Conservation (phyloP, 2,329 filamentous ascomycete genomes). For the Rhexocercosporidium sp. region DNA sequence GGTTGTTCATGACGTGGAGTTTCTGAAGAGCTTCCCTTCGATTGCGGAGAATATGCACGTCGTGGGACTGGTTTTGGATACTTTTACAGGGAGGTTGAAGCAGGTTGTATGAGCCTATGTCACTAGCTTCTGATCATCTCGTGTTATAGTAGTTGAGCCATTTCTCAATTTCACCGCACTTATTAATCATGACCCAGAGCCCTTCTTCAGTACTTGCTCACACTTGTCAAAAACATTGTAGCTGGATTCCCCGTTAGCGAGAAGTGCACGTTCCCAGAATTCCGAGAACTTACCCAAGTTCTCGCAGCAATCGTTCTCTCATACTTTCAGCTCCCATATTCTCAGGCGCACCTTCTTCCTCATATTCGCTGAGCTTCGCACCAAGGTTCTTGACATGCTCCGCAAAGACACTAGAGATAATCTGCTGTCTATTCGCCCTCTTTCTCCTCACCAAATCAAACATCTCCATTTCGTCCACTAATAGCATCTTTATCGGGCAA, state of each 20-base stretch:
- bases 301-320: background rate
- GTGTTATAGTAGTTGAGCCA: too few relatives aligned
- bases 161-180: too few relatives aligned
- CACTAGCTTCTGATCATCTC: background rate
- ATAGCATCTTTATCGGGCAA: background rate
- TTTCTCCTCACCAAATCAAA: slow-evolving; percentile 7
- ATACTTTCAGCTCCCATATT: background rate
- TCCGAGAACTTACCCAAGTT: background rate
- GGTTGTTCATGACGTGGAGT: slow-evolving; percentile 26
- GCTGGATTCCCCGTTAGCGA: background rate
- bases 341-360: background rate
- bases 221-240: background rate
- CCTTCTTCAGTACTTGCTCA: background rate
- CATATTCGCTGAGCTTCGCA: background rate
- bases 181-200: background rate
- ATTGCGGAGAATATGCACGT: slow-evolving; percentile 21
- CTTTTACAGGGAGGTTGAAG: slow-evolving; percentile 20
- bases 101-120: background rate
- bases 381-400: background rate
- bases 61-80: slow-evolving; percentile 23
- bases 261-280: background rate
- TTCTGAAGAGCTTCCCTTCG: slow-evolving; percentile 19
- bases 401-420: background rate
- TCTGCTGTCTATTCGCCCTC: slow-evolving; percentile 8
- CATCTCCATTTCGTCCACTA: background rate